Conservation (phyloP, 441 rosid species). For the Arabidopsis lyrata region DNA sequence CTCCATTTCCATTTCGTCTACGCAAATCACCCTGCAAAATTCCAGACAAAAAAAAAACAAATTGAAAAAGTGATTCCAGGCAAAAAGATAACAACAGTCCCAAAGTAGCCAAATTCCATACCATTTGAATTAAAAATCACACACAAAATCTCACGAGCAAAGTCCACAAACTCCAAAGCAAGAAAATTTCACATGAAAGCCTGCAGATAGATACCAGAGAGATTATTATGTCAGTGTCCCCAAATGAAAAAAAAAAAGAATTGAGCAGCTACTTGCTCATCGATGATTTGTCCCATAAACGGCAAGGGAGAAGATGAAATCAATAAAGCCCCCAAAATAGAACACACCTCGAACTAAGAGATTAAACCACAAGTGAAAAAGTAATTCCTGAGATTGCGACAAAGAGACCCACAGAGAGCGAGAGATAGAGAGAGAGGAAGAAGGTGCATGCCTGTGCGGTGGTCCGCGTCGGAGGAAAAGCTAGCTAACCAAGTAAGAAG, state of each 20-base stretch:
- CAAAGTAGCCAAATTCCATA: background rate
- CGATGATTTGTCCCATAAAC: constrained; percentile 21
- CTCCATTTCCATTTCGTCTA: constrained; percentile 39
- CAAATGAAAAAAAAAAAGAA: background rate
- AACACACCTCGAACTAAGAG: constrained; percentile 14
- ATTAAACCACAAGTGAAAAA: constrained; percentile 1
- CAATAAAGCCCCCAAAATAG: background rate
- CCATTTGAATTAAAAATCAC: constrained; percentile 14
- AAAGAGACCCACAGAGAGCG: no score
- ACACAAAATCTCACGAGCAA: no score
- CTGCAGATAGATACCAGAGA: constrained; percentile 33
- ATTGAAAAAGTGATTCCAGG: background rate
- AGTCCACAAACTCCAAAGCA: background rate
- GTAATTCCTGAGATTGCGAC: constrained; percentile 28
- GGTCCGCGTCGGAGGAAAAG: constrained; percentile 35
- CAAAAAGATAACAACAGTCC: background rate
- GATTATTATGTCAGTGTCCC: constrained; percentile 16
- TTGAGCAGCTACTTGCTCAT: background rate
- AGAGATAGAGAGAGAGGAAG: background rate
- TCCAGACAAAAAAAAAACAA: constrained; percentile 8
- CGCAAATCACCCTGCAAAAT: constrained; percentile 50
- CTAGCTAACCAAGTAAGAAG: no score
- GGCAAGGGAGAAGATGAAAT: constrained; percentile 12
- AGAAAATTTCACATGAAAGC: constrained; percentile 23
- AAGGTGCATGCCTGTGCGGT: constrained; percentile 38